A percentile compares a stretch with the other conserved stretches of the same genome.
Evolutionary conservation across 75 land plant genomes (phyloP).

Genomic region (Selaginella tamariscina): DNA sequence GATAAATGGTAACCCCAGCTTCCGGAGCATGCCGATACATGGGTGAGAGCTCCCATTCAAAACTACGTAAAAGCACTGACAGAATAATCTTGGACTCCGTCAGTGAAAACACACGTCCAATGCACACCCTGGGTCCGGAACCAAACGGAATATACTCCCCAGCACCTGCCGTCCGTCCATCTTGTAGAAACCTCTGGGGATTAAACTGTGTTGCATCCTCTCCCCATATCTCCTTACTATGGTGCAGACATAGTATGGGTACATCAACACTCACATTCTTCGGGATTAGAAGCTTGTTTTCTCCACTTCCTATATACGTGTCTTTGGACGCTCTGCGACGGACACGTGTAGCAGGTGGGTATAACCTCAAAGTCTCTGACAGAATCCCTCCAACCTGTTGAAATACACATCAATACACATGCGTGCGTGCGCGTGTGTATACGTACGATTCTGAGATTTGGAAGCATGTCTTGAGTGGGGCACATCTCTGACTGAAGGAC

Average conservation of each 20-base stretch:
- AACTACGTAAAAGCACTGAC: background rate
- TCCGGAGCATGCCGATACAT: conserved; percentile 2
- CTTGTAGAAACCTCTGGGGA: background rate
- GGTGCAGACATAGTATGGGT: background rate
- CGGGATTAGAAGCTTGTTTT: background rate
- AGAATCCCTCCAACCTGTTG: background rate
- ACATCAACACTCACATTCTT: background rate
- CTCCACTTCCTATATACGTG: background rate
- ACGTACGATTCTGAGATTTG: conserved; percentile 2
- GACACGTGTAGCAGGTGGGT: background rate
- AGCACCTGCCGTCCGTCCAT: background rate
- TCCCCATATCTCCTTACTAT: background rate
- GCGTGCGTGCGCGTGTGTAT: background rate
- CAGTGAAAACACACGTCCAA: background rate
- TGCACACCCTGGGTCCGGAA: background rate
- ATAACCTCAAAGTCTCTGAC: background rate
- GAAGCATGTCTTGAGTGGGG: background rate
- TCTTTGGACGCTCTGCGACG: background rate
- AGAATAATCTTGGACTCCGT: background rate
- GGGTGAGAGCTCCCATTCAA: conserved; percentile 4
- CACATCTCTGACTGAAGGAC: background rate
- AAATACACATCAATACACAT: too few relatives aligned
- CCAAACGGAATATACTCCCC: conserved; percentile 2
- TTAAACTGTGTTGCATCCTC: background rate
- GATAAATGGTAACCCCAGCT: conserved; percentile 1